A percentile compares a stretch with the other conserved stretches of the same genome.
These are phyloP conservation scores for Globisporangium cylindrosporum DNA, from an alignment of 352 stramenopile genomes.

Conservation along the genomic window DNA sequence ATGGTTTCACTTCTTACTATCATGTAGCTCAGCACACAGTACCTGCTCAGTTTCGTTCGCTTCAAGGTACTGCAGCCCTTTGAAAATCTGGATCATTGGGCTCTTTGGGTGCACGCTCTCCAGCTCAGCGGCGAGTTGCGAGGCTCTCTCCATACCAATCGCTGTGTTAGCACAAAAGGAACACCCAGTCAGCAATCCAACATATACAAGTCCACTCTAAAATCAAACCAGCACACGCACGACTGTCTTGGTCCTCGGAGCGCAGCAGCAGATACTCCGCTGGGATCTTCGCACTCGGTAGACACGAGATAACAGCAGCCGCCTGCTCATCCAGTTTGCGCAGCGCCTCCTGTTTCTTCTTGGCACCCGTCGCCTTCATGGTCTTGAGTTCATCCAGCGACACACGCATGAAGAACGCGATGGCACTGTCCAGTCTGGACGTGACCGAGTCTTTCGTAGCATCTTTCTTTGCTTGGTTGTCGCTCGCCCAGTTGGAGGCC, in stretches of 20 bases:
- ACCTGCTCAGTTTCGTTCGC: conserved; percentile 30
- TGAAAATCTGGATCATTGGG: conserved; percentile 50
- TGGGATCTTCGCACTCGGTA: conserved; percentile 52
- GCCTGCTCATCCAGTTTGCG: conserved; percentile 50
- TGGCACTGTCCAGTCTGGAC: conserved; percentile 39
- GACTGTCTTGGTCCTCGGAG: conserved; percentile 64
- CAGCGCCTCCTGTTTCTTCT: conserved; percentile 40
- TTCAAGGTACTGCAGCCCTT: conserved; percentile 26
- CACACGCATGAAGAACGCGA: conserved; percentile 71
- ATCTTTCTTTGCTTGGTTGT: not conserved
- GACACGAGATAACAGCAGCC: conserved; percentile 49
- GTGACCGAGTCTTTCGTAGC: conserved; percentile 16
- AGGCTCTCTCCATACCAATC: conserved; percentile 29
- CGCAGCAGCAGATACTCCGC: conserved; percentile 70
- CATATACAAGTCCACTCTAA: not conserved
- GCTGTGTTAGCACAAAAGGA: conserved; percentile 18
- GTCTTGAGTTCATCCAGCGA: conserved; percentile 57
- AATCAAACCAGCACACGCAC: conserved; percentile 30
- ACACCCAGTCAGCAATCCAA: not conserved
- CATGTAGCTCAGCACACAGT: not conserved
- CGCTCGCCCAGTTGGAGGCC: conserved; percentile 13
- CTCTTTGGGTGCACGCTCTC: conserved; percentile 35
- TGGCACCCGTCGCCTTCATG: conserved; percentile 17
- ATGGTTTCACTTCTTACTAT: too few species aligned
- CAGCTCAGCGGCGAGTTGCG: conserved; percentile 27